A percentile compares a stretch with the other conserved stretches of the same genome.
These are phyloP conservation scores for Flaveria floridana DNA, from an alignment of 140 eudicot species.

Conservation along the genomic window DNA sequence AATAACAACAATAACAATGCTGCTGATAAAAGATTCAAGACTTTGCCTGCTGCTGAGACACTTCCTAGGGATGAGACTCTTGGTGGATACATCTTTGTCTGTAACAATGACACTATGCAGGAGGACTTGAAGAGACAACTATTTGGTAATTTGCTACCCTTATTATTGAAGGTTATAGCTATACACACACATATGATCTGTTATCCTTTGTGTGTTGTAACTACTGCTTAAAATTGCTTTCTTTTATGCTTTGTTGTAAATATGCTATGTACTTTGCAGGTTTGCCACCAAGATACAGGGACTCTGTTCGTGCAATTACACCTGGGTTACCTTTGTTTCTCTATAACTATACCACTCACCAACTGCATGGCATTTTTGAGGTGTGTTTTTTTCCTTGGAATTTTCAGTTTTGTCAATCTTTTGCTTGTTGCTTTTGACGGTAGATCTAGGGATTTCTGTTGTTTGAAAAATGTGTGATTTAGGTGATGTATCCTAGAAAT, in stretches of 20 bases:
- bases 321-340: slow-evolving; percentile 98
- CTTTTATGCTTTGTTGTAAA: neutral
- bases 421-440: neutral
- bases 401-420: neutral
- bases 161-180: neutral
- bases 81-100: slow-evolving; percentile 99
- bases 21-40: slow-evolving; percentile 89
- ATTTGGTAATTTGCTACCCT: slow-evolving; percentile 53
- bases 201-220: neutral
- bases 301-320: slow-evolving; percentile 96
- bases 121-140: slow-evolving; percentile 91
- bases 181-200: slow-evolving; percentile 18
- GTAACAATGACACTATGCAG: slow-evolving; percentile 99
- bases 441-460: neutral
- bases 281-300: slow-evolving; percentile 94
- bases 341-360: slow-evolving; percentile 95
- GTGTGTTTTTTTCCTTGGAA: slow-evolving; percentile 37
- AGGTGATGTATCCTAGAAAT: slow-evolving; percentile 4
- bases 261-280: slow-evolving; percentile 44
- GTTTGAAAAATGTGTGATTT: neutral
- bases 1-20: slow-evolving; percentile 39
- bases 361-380: slow-evolving; percentile 97
- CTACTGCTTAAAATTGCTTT: neutral
- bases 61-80: slow-evolving; percentile 93
- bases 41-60: slow-evolving; percentile 96